Evolutionary conservation across 192 early-diverging fungal genomes (phyloP).

Genomic region (Linnemannia schmuckeri): DNA sequence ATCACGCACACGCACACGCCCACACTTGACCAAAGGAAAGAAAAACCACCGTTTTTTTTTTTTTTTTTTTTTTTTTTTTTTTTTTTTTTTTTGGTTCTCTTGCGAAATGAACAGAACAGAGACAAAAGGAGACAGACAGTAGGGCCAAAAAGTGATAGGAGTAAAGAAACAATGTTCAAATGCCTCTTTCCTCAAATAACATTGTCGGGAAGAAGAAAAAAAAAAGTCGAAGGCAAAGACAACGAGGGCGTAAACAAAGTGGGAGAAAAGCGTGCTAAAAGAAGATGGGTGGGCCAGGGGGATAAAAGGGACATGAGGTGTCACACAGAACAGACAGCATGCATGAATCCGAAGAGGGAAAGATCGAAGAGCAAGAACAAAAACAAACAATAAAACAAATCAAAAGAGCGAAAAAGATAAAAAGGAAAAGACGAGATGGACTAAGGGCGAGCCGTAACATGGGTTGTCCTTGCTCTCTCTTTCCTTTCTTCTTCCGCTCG

Average conservation of each 20-base stretch:
- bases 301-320: background rate
- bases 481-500: background rate
- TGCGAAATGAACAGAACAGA: background rate
- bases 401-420: no score
- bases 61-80: background rate
- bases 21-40: background rate
- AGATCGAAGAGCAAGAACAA: background rate
- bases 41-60: background rate
- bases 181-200: background rate
- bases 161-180: no score
- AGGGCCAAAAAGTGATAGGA: background rate
- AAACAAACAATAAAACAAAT: no score
- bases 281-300: background rate
- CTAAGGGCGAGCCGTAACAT: background rate
- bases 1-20: background rate
- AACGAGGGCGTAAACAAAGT: slow-evolving; percentile 28
- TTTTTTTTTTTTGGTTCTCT: background rate
- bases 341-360: slow-evolving; percentile 25
- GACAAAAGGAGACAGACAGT: background rate
- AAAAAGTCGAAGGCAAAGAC: background rate
- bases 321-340: slow-evolving; percentile 2
- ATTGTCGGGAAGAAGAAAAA: slow-evolving; percentile 10
- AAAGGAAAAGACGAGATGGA: background rate
- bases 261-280: slow-evolving; percentile 6
- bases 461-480: background rate